Percentiles rank a stretch among this genome's conserved stretches.
These are phyloP conservation scores for Ganoderma lucidum DNA, from an alignment of 1,284 basidiomycete species.

Conservation along the genomic window DNA sequence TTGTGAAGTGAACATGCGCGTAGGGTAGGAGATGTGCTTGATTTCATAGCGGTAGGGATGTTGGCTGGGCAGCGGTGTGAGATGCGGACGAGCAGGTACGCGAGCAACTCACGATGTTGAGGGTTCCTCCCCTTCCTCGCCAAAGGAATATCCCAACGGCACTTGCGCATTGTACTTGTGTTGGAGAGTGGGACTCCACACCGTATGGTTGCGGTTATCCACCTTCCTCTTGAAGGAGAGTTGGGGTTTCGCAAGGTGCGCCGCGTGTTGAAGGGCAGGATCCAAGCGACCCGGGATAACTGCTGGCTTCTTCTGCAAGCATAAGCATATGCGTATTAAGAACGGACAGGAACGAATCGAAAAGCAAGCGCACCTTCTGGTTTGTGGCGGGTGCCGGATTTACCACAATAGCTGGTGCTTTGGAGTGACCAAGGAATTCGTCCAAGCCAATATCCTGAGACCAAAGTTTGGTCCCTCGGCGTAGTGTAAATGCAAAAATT, in stretches of 20 bases:
- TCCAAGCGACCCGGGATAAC: conserved; percentile 54
- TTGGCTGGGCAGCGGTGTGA: conserved; percentile 38
- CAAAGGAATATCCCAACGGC: conserved; percentile 70
- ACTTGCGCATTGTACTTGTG: conserved; percentile 86
- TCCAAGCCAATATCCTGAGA: conserved; percentile 84
- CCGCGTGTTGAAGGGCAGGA: conserved; percentile 72
- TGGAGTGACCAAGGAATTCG: conserved; percentile 76
- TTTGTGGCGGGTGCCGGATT: conserved; percentile 46
- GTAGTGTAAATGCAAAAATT: conserved; percentile 3
- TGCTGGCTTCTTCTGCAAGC: conserved; percentile 40
- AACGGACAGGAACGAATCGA: neutral
- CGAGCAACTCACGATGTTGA: conserved; percentile 39
- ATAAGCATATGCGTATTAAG: neutral
- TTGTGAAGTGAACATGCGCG: conserved; percentile 66
- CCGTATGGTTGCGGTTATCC: conserved; percentile 61
- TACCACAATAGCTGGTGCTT: conserved; percentile 68
- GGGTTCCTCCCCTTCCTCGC: conserved; percentile 52
- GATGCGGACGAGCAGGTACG: neutral
- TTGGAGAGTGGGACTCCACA: conserved; percentile 67
- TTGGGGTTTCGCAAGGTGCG: conserved; percentile 83
- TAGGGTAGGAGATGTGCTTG: conserved; percentile 74
- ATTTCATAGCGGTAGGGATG: conserved; percentile 90
- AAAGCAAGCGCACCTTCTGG: conserved; percentile 39
- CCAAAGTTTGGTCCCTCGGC: neutral
- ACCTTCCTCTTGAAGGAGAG: conserved; percentile 65